Percentiles rank a stretch among this genome's conserved stretches.
Evolutionary conservation across 371 early-diverging fungal genomes (phyloP).

Genomic region (Choanephora cucurbitarum): DNA sequence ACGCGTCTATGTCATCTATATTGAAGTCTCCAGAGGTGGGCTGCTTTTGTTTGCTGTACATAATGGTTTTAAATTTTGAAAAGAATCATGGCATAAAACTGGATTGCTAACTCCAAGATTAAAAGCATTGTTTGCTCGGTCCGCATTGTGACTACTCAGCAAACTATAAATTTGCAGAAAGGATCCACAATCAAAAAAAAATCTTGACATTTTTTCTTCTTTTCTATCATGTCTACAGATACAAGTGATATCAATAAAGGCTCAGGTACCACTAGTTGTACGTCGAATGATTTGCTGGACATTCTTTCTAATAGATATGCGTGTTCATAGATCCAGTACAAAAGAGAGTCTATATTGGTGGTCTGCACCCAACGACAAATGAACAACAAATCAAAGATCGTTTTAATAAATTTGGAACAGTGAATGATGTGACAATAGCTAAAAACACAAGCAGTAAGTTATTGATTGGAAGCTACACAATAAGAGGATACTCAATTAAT

Average conservation of each 20-base stretch:
- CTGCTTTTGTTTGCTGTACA: constrained; percentile 3
- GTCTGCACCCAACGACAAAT: constrained; percentile 62
- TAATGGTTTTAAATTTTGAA: too few species aligned
- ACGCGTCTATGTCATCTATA: constrained; percentile 16
- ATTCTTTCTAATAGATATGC: too few species aligned
- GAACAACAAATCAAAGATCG: constrained; percentile 62
- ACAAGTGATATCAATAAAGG: too few species aligned
- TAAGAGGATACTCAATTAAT: background rate
- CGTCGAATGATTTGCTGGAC: too few species aligned
- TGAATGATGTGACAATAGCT: constrained; percentile 55
- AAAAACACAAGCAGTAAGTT: constrained; percentile 39
- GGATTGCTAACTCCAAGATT: too few species aligned
- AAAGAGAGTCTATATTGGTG: constrained; percentile 79
- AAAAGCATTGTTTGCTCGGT: too few species aligned
- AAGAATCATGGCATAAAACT: too few species aligned
- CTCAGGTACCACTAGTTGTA: background rate
- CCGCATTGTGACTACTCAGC: too few species aligned
- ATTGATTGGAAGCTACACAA: too few species aligned
- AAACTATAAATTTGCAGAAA: too few species aligned
- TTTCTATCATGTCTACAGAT: background rate
- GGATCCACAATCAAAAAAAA: too few species aligned
- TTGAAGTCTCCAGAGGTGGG: constrained; percentile 20
- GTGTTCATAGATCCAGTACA: constrained; percentile 21
- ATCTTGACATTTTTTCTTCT: background rate
- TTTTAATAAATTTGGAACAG: constrained; percentile 72